These are phyloP conservation scores for Stephanocyclus meneghinianus DNA, from an alignment of 352 stramenopile genomes.

Conservation along the genomic window DNA sequence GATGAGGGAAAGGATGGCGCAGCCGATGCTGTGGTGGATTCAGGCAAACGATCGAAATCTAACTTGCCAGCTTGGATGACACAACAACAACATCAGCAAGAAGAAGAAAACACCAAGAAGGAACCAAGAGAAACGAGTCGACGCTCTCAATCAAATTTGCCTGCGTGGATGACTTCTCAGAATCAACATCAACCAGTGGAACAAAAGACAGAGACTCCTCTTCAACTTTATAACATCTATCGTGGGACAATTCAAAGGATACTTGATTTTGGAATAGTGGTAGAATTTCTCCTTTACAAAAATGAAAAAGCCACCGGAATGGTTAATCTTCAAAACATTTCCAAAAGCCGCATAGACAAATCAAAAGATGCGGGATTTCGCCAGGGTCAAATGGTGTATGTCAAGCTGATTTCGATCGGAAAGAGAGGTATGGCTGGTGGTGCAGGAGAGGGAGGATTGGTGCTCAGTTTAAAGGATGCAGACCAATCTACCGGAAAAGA, in stretches of 20 bases:
- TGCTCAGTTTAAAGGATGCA: constrained; percentile 95
- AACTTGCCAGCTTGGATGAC: constrained; percentile 80
- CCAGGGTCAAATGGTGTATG: constrained; percentile 89
- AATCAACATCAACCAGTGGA: constrained; percentile 33
- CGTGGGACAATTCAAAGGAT: constrained; percentile 90
- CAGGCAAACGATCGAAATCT: constrained; percentile 45
- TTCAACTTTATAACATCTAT: constrained; percentile 93
- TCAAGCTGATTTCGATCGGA: constrained; percentile 94
- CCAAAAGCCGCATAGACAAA: constrained; percentile 84
- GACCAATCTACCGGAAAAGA: constrained; percentile 93
- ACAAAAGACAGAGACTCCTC: constrained; percentile 38
- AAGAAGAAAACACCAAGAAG: constrained; percentile 11
- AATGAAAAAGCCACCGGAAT: constrained; percentile 86
- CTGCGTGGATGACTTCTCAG: constrained; percentile 49
- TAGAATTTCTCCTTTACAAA: constrained; percentile 84
- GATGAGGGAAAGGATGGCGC: constrained; percentile 19
- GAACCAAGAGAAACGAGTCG: constrained; percentile 38
- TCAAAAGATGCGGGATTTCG: constrained; percentile 88
- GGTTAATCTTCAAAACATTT: constrained; percentile 93
- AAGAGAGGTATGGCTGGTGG: constrained; percentile 51
- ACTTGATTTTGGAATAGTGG: constrained; percentile 96
- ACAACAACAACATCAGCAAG: constrained; percentile 14
- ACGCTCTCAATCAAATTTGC: constrained; percentile 50
- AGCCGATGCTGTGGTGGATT: constrained; percentile 5
- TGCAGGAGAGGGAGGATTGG: constrained; percentile 84